Percentiles rank a stretch among this genome's conserved stretches.
Conservation (phyloP, 2,329 filamentous ascomycete species). For the Talaromyces rugulosus region DNA sequence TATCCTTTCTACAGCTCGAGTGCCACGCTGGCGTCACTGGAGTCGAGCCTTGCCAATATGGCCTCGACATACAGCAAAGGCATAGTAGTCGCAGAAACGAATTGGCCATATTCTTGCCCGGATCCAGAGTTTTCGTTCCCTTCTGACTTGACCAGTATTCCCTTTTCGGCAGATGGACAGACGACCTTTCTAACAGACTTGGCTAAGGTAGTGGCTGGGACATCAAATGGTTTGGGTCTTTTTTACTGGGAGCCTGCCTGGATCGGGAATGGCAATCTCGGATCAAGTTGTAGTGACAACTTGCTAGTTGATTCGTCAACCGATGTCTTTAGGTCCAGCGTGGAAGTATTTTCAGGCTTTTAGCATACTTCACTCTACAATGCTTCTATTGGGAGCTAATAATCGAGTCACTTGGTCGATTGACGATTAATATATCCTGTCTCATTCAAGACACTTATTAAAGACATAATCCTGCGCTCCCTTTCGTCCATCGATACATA, state of each 20-base stretch:
- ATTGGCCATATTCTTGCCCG: slow-evolving; percentile 65
- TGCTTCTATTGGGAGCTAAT: background rate
- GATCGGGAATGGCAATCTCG: slow-evolving; percentile 61
- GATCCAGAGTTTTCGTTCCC: slow-evolving; percentile 58
- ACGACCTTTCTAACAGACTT: slow-evolving; percentile 57
- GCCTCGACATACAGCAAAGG: slow-evolving; percentile 60
- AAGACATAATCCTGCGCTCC: background rate
- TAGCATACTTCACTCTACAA: background rate
- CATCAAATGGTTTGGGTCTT: slow-evolving; percentile 54
- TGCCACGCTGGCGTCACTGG: slow-evolving; percentile 57
- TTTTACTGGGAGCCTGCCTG: slow-evolving; percentile 75
- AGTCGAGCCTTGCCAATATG: slow-evolving; percentile 56
- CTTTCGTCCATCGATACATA: slow-evolving; percentile 1
- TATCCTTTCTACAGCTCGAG: slow-evolving; percentile 65
- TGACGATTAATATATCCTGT: too few species aligned
- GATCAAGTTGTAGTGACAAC: slow-evolving; percentile 63
- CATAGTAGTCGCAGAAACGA: slow-evolving; percentile 64
- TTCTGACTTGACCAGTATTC: slow-evolving; percentile 55
- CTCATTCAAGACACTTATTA: background rate
- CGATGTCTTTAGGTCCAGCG: slow-evolving; percentile 53
- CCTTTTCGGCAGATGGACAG: slow-evolving; percentile 62
- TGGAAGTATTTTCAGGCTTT: slow-evolving; percentile 47
- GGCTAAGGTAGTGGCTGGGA: slow-evolving; percentile 51
- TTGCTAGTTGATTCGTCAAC: slow-evolving; percentile 54
- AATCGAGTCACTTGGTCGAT: background rate